These are phyloP conservation scores for Globisporangium paddicum DNA, from an alignment of 352 stramenopile species.

Conservation along the genomic window DNA sequence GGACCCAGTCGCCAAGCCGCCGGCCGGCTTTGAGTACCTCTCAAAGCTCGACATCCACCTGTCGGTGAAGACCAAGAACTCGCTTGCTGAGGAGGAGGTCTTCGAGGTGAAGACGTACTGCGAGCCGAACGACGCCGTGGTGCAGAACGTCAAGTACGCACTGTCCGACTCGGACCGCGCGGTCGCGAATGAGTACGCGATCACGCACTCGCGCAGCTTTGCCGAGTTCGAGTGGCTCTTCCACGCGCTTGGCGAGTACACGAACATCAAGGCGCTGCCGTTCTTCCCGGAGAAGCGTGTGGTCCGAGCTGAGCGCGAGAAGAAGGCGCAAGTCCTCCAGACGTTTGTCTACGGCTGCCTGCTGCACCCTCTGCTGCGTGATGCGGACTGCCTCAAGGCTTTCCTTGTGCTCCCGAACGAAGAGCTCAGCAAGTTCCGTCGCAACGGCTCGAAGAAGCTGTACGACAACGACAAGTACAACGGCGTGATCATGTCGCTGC, in stretches of 20 bases:
- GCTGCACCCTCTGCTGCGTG: constrained; percentile 73
- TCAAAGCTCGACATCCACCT: constrained; percentile 81
- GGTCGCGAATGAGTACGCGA: constrained; percentile 80
- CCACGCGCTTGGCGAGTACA: constrained; percentile 63
- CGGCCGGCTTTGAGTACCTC: constrained; percentile 80
- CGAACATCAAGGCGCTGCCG: constrained; percentile 77
- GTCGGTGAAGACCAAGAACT: constrained; percentile 36
- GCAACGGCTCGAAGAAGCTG: constrained; percentile 60
- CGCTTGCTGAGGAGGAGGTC: constrained; percentile 45
- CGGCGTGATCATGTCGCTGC: constrained; percentile 65
- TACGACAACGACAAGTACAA: constrained; percentile 82
- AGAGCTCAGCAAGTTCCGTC: constrained; percentile 70
- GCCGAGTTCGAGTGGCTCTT: constrained; percentile 85
- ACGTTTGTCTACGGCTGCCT: constrained; percentile 80
- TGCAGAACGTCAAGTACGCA: constrained; percentile 44
- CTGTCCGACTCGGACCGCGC: constrained; percentile 55
- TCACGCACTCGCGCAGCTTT: constrained; percentile 59
- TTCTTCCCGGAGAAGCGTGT: constrained; percentile 75
- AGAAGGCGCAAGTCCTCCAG: constrained; percentile 48
- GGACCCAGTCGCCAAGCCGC: constrained; percentile 70
- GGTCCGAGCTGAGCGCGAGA: constrained; percentile 40
- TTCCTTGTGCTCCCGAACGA: constrained; percentile 74
- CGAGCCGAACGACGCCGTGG: constrained; percentile 57
- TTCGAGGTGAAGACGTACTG: constrained; percentile 82
- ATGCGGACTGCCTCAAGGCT: constrained; percentile 77